Evolutionary conservation across 352 stramenopile species (phyloP).

Genomic region (Globisporangium ultimum): DNA sequence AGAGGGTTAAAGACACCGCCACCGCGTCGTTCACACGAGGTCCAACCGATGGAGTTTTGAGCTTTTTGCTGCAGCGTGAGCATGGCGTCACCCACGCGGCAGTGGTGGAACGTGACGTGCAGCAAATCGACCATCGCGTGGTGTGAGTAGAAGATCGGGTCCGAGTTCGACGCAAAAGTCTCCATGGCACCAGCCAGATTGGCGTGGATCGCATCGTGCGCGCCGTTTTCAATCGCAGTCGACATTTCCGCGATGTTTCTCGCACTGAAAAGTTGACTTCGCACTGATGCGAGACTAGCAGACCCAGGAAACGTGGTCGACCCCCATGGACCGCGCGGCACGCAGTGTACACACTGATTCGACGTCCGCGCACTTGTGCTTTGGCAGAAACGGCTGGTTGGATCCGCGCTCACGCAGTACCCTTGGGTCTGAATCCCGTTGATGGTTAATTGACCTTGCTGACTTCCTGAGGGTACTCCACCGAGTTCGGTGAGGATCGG

Average conservation of each 20-base stretch:
- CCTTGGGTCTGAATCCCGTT: slow-evolving; percentile 36
- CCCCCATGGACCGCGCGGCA: slow-evolving; percentile 49
- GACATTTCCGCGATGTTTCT: slow-evolving; percentile 58
- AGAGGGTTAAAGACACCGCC: slow-evolving; percentile 35
- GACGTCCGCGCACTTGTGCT: slow-evolving; percentile 13
- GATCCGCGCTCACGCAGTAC: slow-evolving; percentile 30
- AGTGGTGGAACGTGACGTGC: slow-evolving; percentile 72
- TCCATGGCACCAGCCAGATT: slow-evolving; percentile 41
- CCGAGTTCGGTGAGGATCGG: slow-evolving; percentile 36
- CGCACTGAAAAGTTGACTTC: slow-evolving; percentile 41
- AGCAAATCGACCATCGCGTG: slow-evolving; percentile 66
- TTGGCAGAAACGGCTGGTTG: slow-evolving; percentile 62
- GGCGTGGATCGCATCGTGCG: slow-evolving; percentile 63
- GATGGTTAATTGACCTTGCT: slow-evolving; percentile 31
- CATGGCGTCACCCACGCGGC: slow-evolving; percentile 33
- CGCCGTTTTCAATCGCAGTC: slow-evolving; percentile 33
- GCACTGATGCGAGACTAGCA: slow-evolving; percentile 40
- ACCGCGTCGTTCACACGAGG: slow-evolving; percentile 36
- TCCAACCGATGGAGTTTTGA: slow-evolving; percentile 35
- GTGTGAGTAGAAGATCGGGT: slow-evolving; percentile 74
- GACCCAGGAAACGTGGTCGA: slow-evolving; percentile 22
- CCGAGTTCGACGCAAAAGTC: slow-evolving; percentile 42
- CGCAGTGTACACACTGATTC: slow-evolving; percentile 31
- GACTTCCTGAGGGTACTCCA: slow-evolving; percentile 15
- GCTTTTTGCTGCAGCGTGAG: slow-evolving; percentile 51